These are phyloP conservation scores for Pseudofabraea citricarpa DNA, from an alignment of 2,329 filamentous ascomycete species.

Conservation along the genomic window DNA sequence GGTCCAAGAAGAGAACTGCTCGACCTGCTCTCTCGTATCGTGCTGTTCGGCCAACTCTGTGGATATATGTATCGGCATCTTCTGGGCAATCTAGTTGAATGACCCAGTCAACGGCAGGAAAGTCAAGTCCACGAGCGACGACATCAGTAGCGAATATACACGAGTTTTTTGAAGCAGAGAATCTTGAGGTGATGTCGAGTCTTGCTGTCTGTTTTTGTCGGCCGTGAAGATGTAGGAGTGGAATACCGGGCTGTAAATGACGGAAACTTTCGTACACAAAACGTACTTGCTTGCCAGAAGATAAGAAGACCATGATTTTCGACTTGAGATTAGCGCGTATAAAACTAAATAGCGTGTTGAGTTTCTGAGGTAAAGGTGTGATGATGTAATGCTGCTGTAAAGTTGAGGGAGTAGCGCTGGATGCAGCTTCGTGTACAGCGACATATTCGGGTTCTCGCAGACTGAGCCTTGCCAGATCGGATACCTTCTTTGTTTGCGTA, in stretches of 20 bases:
- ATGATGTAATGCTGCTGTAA: constrained; percentile 90
- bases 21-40: constrained; percentile 83
- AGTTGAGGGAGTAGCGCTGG: constrained; percentile 72
- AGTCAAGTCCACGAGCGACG: constrained; percentile 88
- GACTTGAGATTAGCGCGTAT: constrained; percentile 85
- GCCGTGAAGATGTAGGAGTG: constrained; percentile 87
- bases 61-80: constrained; percentile 96
- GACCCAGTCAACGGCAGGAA: constrained; percentile 96
- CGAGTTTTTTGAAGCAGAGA: constrained; percentile 73
- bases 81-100: constrained; percentile 98
- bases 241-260: constrained; percentile 89
- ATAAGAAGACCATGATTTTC: constrained; percentile 94
- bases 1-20: constrained; percentile 87
- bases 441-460: constrained; percentile 92
- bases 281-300: constrained; percentile 91
- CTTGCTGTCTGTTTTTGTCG: constrained; percentile 88
- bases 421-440: constrained; percentile 80
- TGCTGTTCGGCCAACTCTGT: constrained; percentile 91
- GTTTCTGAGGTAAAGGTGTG: constrained; percentile 79
- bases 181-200: constrained; percentile 80
- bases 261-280: constrained; percentile 94
- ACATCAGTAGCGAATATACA: constrained; percentile 96
- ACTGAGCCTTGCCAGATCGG: constrained; percentile 83
- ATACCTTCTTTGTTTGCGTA: constrained; percentile 91
- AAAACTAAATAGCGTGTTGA: constrained; percentile 91